Evolutionary conservation across 2,329 filamentous ascomycete species (phyloP).

Genomic region (Simplicillium sp.): DNA sequence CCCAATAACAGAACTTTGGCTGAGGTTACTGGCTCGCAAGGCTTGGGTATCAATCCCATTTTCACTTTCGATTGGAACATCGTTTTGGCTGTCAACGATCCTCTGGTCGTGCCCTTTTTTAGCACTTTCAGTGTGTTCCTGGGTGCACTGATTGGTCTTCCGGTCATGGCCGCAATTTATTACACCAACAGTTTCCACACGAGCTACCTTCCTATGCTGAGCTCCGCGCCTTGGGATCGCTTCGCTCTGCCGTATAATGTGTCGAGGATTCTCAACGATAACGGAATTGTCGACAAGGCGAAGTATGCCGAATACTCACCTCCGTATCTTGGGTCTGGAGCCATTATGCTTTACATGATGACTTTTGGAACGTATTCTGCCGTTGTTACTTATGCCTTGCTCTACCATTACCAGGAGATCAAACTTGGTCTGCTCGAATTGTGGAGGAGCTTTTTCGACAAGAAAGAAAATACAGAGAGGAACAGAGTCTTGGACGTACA

Average conservation of each 20-base stretch:
- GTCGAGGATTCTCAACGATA: constrained; percentile 19
- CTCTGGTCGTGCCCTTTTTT: constrained; percentile 25
- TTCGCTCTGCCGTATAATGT: constrained; percentile 27
- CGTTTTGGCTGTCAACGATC: constrained; percentile 16
- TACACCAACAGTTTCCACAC: constrained; percentile 33
- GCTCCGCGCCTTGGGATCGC: constrained; percentile 30
- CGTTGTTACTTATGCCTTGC: constrained; percentile 15
- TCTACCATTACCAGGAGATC: constrained; percentile 20
- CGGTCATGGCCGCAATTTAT: constrained; percentile 29
- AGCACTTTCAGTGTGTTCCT: constrained; percentile 26
- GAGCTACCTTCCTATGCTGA: constrained; percentile 35
- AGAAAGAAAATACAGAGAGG: constrained; percentile 6
- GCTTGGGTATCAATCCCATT: constrained; percentile 26
- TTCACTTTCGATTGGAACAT: constrained; percentile 32
- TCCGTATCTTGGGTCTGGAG: constrained; percentile 19
- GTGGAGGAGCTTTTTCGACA: constrained; percentile 13
- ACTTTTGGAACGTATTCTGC: constrained; percentile 19
- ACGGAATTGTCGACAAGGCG: constrained; percentile 25
- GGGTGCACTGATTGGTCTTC: constrained; percentile 23
- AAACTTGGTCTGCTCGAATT: constrained; percentile 13
- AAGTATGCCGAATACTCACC: constrained; percentile 32
- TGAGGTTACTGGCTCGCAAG: constrained; percentile 22
- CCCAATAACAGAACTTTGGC: constrained; percentile 26
- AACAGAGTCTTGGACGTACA: constrained; percentile 16
- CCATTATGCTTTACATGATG: constrained; percentile 19